Percentiles rank a stretch among this genome's conserved stretches.
Conservation (phyloP, 257 asterid species). For the Nemophila menziesii region DNA sequence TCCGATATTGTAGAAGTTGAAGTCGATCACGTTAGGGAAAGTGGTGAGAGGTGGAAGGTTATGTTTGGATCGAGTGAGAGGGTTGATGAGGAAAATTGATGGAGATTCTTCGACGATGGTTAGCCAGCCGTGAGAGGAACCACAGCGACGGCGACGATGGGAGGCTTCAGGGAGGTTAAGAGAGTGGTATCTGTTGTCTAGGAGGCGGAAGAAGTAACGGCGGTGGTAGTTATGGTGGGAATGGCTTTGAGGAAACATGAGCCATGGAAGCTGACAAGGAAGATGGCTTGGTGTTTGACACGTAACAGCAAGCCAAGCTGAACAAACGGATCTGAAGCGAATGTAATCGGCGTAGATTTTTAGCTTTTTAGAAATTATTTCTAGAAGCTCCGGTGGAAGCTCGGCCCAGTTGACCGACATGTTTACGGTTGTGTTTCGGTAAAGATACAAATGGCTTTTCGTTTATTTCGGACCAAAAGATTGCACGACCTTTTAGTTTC, state of each 20-base stretch:
- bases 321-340: conserved; percentile 63
- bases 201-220: conserved; percentile 41
- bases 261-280: conserved; percentile 80
- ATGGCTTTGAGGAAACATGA: conserved; percentile 55
- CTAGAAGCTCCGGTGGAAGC: conserved; percentile 60
- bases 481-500: too few species aligned
- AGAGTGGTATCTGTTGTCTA: conserved; percentile 24
- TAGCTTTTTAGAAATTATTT: conserved; percentile 27
- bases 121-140: conserved; percentile 74
- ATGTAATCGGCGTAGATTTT: conserved; percentile 40
- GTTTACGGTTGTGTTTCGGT: not conserved
- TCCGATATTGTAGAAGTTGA: conserved; percentile 46
- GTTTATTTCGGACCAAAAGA: too few species aligned
- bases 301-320: conserved; percentile 42
- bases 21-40: conserved; percentile 45
- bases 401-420: conserved; percentile 53
- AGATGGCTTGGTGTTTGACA: conserved; percentile 31
- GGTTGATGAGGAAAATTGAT: conserved; percentile 47
- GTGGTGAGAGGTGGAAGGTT: conserved; percentile 50
- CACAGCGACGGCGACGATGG: conserved; percentile 49
- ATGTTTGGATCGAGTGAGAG: conserved; percentile 45
- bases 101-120: conserved; percentile 64
- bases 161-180: conserved; percentile 58
- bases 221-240: conserved; percentile 16
- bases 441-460: too few species aligned